Base-by-base conservation (phyloP, 2,329 filamentous ascomycete genomes). In the Alternaria viburni region DNA sequence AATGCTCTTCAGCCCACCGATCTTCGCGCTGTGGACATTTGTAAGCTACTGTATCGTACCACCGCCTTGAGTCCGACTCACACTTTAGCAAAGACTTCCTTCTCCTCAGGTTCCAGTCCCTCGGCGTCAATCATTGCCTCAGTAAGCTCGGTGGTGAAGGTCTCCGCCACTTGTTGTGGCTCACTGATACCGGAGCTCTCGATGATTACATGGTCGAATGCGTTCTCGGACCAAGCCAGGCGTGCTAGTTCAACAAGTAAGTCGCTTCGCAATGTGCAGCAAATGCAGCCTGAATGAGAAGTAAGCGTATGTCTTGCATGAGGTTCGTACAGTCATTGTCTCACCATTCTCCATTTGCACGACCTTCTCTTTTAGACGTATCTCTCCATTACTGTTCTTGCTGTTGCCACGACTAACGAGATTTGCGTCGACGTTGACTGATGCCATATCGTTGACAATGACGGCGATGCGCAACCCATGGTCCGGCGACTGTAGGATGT, bases 121-220 rank as follows among this genome's bases (percentile, higher is more conserved):
- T 76, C 74, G 10, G 75, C 71, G 59, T 84, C 80, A 9, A 84
- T 72, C 81, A 85, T 85, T 1, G 82, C 83, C 19, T 79, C 73
- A 9, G 81, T 83, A 43, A 78, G 64, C 54, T 77, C 86, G 6
- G 83, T 80, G 32, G 90, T 89, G 69, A 92, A 92, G 0, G 89
- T 92, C 81, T 92, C 90, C 0, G 90, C 90, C 0, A 93, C 90
- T 69, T 92, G 90, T 79, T 91, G 89, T 0, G 89, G 90, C 76
- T 91, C 89, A 68, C 89, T 91, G 66, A 92, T 91, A 0, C 90
- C 89, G 3, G 86, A 90, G 72, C 89, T 91, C 76, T 92, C 90
- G 45, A 91, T 90, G 43, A 92, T 82, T 25, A 92, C 87, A 74
- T 93, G 92, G 74, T 93, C 89, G 41, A 92, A 89, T 54, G 85